Evolutionary conservation across 1,284 basidiomycete genomes (phyloP).

Genomic region (Ustilago loliicola): DNA sequence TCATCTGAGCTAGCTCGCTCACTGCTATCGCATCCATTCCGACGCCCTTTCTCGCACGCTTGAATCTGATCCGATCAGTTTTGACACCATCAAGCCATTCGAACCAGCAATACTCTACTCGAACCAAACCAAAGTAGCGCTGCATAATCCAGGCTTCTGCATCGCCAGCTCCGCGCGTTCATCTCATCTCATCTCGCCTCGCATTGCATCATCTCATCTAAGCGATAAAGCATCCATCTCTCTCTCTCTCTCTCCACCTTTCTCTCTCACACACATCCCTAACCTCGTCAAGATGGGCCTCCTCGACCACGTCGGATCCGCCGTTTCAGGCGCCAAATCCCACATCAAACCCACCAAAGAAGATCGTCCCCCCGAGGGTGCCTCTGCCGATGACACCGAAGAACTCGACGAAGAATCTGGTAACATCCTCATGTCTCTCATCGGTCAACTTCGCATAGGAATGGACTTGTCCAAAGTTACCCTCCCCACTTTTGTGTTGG

Average conservation of each 20-base stretch:
- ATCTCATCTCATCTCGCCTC: no score
- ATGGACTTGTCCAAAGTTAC: constrained; percentile 97
- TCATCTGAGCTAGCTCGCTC: no score
- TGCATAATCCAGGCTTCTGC: no score
- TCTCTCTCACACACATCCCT: not conserved
- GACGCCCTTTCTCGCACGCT: no score
- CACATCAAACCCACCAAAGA: constrained; percentile 61
- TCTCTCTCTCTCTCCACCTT: not conserved
- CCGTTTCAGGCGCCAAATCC: constrained; percentile 60
- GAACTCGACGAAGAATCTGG: constrained; percentile 72
- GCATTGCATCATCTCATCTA: no score
- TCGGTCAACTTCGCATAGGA: constrained; percentile 87
- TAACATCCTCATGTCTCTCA: constrained; percentile 74
- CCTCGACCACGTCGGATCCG: constrained; percentile 62
- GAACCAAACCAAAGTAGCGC: no score
- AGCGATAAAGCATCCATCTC: no score
- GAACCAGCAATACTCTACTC: no score
- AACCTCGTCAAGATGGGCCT: constrained; percentile 55
- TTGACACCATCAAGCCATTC: no score
- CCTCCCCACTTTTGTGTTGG: constrained; percentile 69
- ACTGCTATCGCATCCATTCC: no score
- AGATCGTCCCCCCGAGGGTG: constrained; percentile 67
- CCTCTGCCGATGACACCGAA: constrained; percentile 68
- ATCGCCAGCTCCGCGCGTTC: no score
- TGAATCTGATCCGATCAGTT: no score